These are phyloP conservation scores for Thraustochytrium sp. DNA, from an alignment of 352 stramenopile genomes.

Conservation along the genomic window DNA sequence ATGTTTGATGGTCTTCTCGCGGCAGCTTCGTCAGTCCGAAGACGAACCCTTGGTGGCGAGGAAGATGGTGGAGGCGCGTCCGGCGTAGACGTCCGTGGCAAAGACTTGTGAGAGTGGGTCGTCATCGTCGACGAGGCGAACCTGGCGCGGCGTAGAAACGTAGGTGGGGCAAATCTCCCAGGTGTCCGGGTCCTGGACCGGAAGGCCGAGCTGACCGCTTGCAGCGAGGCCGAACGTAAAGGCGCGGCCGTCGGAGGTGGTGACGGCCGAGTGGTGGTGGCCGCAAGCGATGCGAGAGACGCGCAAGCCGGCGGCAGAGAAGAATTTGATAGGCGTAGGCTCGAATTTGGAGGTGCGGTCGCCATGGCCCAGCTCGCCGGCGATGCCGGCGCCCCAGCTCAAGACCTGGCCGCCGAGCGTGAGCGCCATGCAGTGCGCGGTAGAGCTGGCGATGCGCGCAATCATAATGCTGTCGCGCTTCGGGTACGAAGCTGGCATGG, in stretches of 20 bases:
- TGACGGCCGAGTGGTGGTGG: background rate
- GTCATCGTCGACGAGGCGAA: background rate
- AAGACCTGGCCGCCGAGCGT: background rate
- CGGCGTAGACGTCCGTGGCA: background rate
- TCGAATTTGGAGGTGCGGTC: background rate
- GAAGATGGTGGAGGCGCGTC: background rate
- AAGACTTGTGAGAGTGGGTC: background rate
- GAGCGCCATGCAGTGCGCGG: background rate
- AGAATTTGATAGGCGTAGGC: background rate
- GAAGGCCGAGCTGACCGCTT: background rate
- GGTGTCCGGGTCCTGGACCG: background rate
- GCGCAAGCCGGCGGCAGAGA: background rate
- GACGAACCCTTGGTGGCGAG: background rate
- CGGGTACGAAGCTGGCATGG: background rate
- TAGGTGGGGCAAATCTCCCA: background rate
- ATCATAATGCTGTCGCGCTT: background rate
- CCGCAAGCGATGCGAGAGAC: conserved; percentile 13
- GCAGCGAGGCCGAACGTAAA: conserved; percentile 21
- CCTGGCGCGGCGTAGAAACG: background rate
- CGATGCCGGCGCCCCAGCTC: conserved; percentile 1
- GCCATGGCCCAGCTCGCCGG: conserved; percentile 32
- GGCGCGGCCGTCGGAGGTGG: background rate
- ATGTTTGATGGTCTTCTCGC: background rate
- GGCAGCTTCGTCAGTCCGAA: background rate
- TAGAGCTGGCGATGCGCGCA: conserved; percentile 19